Conservation (phyloP, 164 flowering plant genomes). For the Euptelea pleiosperma region DNA sequence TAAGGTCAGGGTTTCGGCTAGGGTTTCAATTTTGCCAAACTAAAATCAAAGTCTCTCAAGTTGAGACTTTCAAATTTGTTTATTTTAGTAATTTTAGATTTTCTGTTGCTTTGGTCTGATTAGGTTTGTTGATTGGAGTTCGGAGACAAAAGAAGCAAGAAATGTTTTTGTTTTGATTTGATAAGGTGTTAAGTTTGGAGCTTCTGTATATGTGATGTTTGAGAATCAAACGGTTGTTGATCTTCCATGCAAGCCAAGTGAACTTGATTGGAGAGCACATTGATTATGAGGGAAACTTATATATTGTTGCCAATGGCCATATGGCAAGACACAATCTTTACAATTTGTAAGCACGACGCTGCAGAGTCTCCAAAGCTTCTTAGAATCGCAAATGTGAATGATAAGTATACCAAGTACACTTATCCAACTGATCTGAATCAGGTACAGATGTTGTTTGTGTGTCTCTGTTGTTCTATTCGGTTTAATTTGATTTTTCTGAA, state of each 20-base stretch:
- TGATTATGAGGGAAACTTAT: conserved; percentile 87
- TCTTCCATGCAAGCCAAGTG: conserved; percentile 65
- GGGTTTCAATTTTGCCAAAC: too few relatives aligned
- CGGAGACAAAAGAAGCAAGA: background rate
- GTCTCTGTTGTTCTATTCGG: too few relatives aligned
- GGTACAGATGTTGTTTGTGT: too few relatives aligned
- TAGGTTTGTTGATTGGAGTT: background rate
- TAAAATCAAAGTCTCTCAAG: conserved; percentile 47
- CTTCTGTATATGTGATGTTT: too few relatives aligned
- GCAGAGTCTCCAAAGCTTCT: conserved; percentile 43
- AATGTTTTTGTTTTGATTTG: background rate
- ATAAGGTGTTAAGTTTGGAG: too few relatives aligned
- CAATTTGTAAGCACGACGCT: conserved; percentile 46
- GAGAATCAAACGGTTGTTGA: too few relatives aligned
- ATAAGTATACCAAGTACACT: too few relatives aligned
- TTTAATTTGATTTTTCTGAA: too few relatives aligned
- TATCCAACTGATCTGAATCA: conserved; percentile 79
- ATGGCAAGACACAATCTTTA: conserved; percentile 73
- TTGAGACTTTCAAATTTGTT: background rate
- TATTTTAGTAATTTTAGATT: too few relatives aligned
- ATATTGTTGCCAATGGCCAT: conserved; percentile 95
- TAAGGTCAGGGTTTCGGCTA: too few relatives aligned
- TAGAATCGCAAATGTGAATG: conserved; percentile 70
- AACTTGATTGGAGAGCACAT: conserved; percentile 93
- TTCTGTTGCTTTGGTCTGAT: background rate